phyloP scores from a whole-genome alignment of 2,329 filamentous ascomycete species.

The Colletotrichum aenigma region DNA sequence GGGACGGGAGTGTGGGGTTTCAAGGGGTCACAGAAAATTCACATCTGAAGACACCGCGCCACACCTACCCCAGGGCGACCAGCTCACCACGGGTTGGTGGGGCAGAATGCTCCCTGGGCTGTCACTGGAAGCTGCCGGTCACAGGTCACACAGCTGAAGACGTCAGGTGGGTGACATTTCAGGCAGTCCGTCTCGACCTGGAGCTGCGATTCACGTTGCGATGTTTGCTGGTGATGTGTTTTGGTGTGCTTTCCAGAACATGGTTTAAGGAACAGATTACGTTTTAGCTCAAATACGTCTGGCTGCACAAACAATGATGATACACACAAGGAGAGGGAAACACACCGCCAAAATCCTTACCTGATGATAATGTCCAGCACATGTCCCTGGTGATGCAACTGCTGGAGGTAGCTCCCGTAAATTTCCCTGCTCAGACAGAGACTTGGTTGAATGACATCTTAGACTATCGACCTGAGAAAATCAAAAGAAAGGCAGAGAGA shows the following conservation, averaged over 20 bases:
- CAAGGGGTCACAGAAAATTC: neutral
- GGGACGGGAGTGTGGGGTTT: neutral
- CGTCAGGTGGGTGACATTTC: constrained; percentile 8
- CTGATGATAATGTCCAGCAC: neutral
- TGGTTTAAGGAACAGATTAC: neutral
- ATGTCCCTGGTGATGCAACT: neutral
- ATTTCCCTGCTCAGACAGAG: neutral
- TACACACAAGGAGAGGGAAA: neutral
- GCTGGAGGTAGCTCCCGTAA: neutral
- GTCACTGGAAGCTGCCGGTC: neutral
- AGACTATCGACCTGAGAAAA: neutral
- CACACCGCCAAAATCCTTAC: neutral
- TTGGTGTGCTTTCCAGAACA: neutral
- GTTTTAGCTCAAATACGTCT: neutral
- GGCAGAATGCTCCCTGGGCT: neutral
- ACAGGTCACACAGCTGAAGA: neutral
- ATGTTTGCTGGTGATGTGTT: neutral
- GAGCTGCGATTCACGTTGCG: neutral
- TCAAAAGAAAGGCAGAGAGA: neutral
- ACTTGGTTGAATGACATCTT: neutral
- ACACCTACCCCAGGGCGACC: neutral
- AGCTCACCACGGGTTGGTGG: neutral
- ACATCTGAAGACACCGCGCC: neutral
- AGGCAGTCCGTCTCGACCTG: neutral
- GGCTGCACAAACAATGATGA: neutral